phyloP scores from a whole-genome alignment of 2,329 filamentous ascomycete species.

The Elsinoe necatrix region DNA sequence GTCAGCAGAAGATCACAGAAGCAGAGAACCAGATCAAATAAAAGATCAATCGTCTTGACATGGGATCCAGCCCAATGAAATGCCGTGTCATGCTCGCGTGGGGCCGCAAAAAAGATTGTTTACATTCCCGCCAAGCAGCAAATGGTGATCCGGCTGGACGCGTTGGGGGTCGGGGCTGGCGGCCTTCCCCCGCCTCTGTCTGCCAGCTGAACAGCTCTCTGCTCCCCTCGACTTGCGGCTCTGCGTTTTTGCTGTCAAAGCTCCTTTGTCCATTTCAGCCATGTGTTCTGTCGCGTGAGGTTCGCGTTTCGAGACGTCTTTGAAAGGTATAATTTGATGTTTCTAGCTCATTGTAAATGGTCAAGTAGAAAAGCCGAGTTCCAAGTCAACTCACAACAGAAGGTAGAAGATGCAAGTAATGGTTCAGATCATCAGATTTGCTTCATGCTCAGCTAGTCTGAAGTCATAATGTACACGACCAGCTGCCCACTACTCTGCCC shows the following conservation, averaged over 20 bases:
- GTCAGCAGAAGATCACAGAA: not conserved
- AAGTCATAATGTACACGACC: conserved; percentile 15
- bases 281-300: conserved; percentile 4
- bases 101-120: not conserved
- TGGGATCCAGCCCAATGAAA: not conserved
- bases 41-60: not conserved
- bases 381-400: not conserved
- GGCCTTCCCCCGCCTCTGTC: not conserved
- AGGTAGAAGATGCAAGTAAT: conserved; percentile 20
- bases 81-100: no score
- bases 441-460: conserved; percentile 15
- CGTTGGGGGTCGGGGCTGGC: not conserved
- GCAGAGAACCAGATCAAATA: not conserved
- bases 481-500: conserved; percentile 12
- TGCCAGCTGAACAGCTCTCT: not conserved
- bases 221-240: conserved; percentile 1
- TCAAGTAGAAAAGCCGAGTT: conserved; percentile 4
- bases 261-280: not conserved
- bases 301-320: not conserved
- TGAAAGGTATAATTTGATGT: not conserved
- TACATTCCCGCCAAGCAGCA: not conserved
- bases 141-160: conserved; percentile 7
- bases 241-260: not conserved
- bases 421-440: conserved; percentile 17
- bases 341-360: not conserved